These are phyloP conservation scores for Maudiozyma serrabonitensis DNA, from an alignment of 805 yeast genomes.

Conservation along the genomic window DNA sequence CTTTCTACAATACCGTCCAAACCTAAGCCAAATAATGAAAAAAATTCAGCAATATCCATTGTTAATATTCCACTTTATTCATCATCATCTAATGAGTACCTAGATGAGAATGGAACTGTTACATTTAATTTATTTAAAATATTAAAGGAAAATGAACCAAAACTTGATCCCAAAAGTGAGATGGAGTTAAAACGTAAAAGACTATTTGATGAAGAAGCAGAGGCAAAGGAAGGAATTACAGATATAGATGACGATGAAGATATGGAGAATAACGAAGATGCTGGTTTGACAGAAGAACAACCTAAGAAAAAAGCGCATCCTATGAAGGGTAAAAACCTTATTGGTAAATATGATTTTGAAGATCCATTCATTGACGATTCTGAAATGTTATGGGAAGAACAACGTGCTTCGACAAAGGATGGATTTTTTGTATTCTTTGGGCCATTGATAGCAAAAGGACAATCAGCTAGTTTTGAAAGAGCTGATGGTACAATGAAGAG, in stretches of 20 bases:
- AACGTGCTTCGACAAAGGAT: slow-evolving; percentile 82
- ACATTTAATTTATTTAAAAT: slow-evolving; percentile 22
- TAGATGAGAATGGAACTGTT: slow-evolving; percentile 30
- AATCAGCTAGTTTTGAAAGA: slow-evolving; percentile 38
- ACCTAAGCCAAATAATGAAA: slow-evolving; percentile 7
- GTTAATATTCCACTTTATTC: slow-evolving; percentile 25
- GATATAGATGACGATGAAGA: slow-evolving; percentile 20
- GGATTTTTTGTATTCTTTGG: slow-evolving; percentile 96
- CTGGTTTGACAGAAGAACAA: slow-evolving; percentile 8
- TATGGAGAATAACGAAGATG: slow-evolving; percentile 14
- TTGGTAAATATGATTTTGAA: slow-evolving; percentile 82
- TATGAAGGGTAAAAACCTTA: slow-evolving; percentile 54
- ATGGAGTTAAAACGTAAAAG: slow-evolving; percentile 1
- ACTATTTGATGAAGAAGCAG: slow-evolving; percentile 2
- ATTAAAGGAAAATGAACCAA: slow-evolving; percentile 1
- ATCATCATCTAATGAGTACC: slow-evolving; percentile 19
- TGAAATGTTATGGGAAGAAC: slow-evolving; percentile 88
- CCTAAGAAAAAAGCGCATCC: slow-evolving; percentile 29
- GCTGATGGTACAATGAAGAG: slow-evolving; percentile 37
- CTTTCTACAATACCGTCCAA: slow-evolving; percentile 10
- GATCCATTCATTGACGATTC: slow-evolving; percentile 97
- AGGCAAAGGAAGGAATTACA: slow-evolving; percentile 9
- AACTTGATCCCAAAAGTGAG: background rate
- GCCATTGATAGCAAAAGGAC: slow-evolving; percentile 60
- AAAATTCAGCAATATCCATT: slow-evolving; percentile 17